Conservation (phyloP, 495 filamentous ascomycete species). For the Jackrogersella multiformis region DNA sequence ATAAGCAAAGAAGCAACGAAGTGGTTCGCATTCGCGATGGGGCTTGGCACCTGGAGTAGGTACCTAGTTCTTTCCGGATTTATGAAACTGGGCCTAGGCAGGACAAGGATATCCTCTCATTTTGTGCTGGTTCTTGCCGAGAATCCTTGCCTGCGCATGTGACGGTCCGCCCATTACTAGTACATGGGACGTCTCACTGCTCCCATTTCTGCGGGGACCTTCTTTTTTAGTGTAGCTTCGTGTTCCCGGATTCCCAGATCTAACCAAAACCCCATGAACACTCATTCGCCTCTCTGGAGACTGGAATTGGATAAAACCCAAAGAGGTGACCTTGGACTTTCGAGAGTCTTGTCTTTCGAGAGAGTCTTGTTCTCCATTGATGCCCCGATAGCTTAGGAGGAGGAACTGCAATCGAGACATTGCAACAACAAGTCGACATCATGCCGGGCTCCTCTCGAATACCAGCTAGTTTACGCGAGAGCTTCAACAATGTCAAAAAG, state of each 20-base stretch:
- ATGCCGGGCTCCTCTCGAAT: conserved; percentile 74
- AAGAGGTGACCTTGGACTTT: neutral
- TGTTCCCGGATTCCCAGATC: conserved; percentile 7
- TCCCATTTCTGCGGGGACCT: conserved; percentile 30
- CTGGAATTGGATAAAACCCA: conserved; percentile 18
- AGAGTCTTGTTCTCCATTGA: conserved; percentile 3
- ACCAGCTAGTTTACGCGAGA: conserved; percentile 71
- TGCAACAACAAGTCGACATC: conserved; percentile 35
- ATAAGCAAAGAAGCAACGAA: conserved; percentile 13
- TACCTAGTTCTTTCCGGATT: conserved; percentile 31
- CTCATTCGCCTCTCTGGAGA: conserved; percentile 11
- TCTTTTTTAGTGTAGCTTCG: conserved; percentile 15
- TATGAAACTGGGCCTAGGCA: conserved; percentile 32
- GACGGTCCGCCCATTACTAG: conserved; percentile 9
- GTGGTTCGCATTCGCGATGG: conserved; percentile 38
- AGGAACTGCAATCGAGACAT: conserved; percentile 34
- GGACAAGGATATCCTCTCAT: conserved; percentile 16
- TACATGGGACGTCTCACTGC: neutral
- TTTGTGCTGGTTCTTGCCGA: conserved; percentile 35
- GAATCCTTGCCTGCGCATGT: conserved; percentile 38
- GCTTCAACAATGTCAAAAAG: conserved; percentile 63
- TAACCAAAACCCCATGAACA: conserved; percentile 11
- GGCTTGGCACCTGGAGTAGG: too few relatives aligned
- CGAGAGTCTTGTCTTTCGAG: neutral
- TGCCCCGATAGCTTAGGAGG: conserved; percentile 14